Evolutionary conservation across 805 yeast genomes (phyloP).

Genomic region (Yamadazyma ubonensis): DNA sequence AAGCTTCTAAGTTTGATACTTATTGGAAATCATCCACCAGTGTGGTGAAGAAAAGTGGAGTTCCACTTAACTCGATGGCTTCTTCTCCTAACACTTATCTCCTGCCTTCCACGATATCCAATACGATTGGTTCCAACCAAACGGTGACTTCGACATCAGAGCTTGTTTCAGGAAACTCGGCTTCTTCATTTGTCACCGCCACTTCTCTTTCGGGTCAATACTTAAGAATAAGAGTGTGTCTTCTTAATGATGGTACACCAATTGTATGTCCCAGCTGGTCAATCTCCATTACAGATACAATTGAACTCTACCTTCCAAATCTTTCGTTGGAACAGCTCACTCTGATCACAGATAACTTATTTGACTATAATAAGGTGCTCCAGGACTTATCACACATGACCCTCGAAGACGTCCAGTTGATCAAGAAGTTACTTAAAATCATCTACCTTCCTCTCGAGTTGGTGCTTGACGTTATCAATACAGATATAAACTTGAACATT

Average conservation of each 20-base stretch:
- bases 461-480: slow-evolving; percentile 55
- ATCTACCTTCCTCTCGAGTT: slow-evolving; percentile 60
- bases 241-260: slow-evolving; percentile 82
- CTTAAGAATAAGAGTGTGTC: slow-evolving; percentile 63
- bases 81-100: slow-evolving; percentile 39
- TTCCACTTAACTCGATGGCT: slow-evolving; percentile 4
- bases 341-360: slow-evolving; percentile 37
- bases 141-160: slow-evolving; percentile 19
- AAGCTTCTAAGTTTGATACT: slow-evolving; percentile 89
- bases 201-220: slow-evolving; percentile 86
- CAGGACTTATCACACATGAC: slow-evolving; percentile 39
- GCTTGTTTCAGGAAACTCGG: slow-evolving; percentile 16
- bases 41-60: slow-evolving; percentile 33
- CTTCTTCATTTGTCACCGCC: slow-evolving; percentile 74
- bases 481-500: slow-evolving; percentile 63
- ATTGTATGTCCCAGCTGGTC: slow-evolving; percentile 72
- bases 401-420: slow-evolving; percentile 33
- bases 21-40: slow-evolving; percentile 91
- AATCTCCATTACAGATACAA: slow-evolving; percentile 48
- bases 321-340: slow-evolving; percentile 49
- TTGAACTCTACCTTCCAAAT: slow-evolving; percentile 61
- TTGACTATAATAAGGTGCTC: slow-evolving; percentile 40
- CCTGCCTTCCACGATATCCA: slow-evolving; percentile 31
- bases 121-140: slow-evolving; percentile 14
- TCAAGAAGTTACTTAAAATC: slow-evolving; percentile 45